Base-by-base conservation (phyloP, 2,329 filamentous ascomycete genomes). In the Venturia pyrina region DNA sequence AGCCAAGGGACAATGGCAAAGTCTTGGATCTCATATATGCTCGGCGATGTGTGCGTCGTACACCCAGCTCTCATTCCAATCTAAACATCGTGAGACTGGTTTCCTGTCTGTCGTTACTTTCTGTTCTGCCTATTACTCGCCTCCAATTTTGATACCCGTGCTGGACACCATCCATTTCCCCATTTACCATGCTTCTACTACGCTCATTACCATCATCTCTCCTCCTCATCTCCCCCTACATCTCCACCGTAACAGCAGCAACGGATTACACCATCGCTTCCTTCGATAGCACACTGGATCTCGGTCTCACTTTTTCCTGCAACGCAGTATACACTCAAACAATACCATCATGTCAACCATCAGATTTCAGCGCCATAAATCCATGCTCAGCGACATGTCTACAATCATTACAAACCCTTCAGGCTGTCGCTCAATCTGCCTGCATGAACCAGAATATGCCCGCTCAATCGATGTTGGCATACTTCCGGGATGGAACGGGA, bases 301-400 rank as follows among this genome's bases (percentile, higher is more conserved):
- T 15, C 28, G 43, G 40, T n/a, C 60, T 62, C 21, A 62, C 37
- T 28, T 11, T 37, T 28, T 40, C 60, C 37, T 62, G 60, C 40
- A 43, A 62, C 21, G 15, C 60, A 44, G 43, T 62, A 2, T 62
- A 62, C 60, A 62, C 37, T 28, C 37, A 43, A 46, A 17, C 40
- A 24, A 44, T 62, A 15, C 60, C 60, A 28, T 62, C 40, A 28
- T 62, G 60, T 46, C 43, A 43, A 44, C 60, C 60, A 24, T 62
- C 37, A 40, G 60, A 62, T 21, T 62, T 62, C 60, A 43, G 40
- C n/a, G 60, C 60, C 60, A 43, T 62, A 17, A 62, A 62, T 34
- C 60, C 60, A 28, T 62, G 60, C 40, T 62, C 60, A 28, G 60
- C 60, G 37, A 46, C 60, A 11, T 62, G 60, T 46, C n/a, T 62